These are phyloP conservation scores for Scheffersomyces parashehatae DNA, from an alignment of 1,139 yeast species.

Conservation along the genomic window DNA sequence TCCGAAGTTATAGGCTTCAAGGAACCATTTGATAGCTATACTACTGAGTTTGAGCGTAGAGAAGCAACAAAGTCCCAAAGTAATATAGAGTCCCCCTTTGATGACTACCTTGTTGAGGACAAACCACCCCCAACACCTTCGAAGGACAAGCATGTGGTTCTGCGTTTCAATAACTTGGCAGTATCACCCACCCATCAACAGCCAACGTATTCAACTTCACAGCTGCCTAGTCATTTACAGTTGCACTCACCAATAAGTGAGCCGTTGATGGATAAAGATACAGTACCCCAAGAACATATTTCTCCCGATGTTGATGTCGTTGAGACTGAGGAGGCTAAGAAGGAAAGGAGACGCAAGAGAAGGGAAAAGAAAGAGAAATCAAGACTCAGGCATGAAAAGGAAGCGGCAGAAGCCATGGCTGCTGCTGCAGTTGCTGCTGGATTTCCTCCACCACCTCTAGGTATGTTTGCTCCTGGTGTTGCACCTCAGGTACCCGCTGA, in stretches of 20 bases:
- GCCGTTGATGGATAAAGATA: background rate
- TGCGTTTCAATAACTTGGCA: too few relatives aligned
- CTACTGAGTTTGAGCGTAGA: slow-evolving; percentile 16
- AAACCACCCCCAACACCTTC: slow-evolving; percentile 1
- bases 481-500: slow-evolving; percentile 11
- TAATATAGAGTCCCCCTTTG: slow-evolving; percentile 28
- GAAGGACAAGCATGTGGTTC: too few relatives aligned
- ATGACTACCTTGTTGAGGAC: slow-evolving; percentile 23
- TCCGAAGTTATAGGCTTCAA: slow-evolving; percentile 10
- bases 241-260: background rate
- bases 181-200: too few relatives aligned
- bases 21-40: slow-evolving; percentile 25
- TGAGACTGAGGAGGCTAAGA: slow-evolving; percentile 14
- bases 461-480: slow-evolving; percentile 9
- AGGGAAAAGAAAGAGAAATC: slow-evolving; percentile 19
- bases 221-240: background rate
- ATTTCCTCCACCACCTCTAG: slow-evolving; percentile 14
- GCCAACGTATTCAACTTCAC: background rate
- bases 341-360: slow-evolving; percentile 19
- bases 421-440: slow-evolving; percentile 13
- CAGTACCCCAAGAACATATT: background rate
- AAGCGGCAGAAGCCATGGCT: slow-evolving; percentile 25
- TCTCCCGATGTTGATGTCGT: background rate
- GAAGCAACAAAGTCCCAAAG: slow-evolving; percentile 5
- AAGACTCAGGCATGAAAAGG: slow-evolving; percentile 16